phyloP scores from a whole-genome alignment of 305 asterid species.

The Coffea humblotiana region DNA sequence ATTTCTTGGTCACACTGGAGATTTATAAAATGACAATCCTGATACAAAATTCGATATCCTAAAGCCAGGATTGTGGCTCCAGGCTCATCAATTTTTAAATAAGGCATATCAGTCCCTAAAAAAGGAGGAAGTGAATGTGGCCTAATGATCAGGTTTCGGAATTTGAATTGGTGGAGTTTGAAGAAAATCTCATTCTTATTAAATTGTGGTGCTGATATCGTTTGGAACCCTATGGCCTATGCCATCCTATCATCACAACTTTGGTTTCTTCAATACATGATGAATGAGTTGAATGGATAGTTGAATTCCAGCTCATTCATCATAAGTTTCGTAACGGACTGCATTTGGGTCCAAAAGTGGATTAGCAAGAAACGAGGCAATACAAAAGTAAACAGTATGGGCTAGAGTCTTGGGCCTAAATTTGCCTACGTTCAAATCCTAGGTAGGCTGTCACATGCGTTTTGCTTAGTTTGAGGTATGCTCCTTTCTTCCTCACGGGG shows the following conservation, averaged over 20 bases:
- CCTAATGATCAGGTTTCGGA: not conserved
- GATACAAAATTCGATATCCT: no score
- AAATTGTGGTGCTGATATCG: not conserved
- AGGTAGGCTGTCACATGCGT: not conserved
- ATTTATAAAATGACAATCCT: not conserved
- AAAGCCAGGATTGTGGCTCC: no score
- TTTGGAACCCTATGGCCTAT: not conserved
- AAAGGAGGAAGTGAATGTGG: not conserved
- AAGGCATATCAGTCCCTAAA: no score
- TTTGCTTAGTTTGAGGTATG: not conserved
- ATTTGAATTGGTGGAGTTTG: not conserved
- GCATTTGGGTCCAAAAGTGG: not conserved
- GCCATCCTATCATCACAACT: not conserved
- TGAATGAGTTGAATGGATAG: not conserved
- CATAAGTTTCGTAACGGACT: not conserved
- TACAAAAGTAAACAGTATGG: not conserved
- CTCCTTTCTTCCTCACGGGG: no score
- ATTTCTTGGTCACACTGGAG: not conserved
- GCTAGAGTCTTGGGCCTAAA: not conserved
- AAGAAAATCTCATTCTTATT: not conserved
- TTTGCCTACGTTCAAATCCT: not conserved
- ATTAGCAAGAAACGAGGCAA: not conserved
- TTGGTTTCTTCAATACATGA: not conserved
- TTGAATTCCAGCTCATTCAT: not conserved
- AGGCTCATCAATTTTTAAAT: no score